These are phyloP conservation scores for Termitomyces sp. DNA, from an alignment of 768 basidiomycete species.

Conservation along the genomic window DNA sequence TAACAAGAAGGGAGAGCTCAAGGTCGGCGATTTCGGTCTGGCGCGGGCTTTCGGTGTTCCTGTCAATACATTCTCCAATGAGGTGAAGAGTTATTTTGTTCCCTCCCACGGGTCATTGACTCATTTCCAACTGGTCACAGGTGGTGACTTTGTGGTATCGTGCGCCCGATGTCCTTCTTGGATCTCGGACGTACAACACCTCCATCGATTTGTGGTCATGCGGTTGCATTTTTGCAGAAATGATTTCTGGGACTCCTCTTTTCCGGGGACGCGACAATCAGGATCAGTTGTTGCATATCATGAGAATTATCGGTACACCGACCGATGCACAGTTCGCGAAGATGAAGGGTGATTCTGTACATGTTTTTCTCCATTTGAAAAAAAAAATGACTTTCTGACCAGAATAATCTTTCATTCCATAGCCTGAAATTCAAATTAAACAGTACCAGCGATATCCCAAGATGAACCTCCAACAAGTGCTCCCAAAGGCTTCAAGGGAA, in stretches of 20 bases:
- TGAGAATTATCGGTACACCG: conserved; percentile 95
- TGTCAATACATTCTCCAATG: conserved; percentile 98
- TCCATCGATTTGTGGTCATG: conserved; percentile 99
- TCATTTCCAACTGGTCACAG: conserved; percentile 30
- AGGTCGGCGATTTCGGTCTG: conserved; percentile 96
- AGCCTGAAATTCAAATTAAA: conserved; percentile 83
- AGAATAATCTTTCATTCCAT: conserved; percentile 8
- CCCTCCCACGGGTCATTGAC: background rate
- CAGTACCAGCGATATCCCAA: conserved; percentile 86
- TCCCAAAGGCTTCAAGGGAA: conserved; percentile 82
- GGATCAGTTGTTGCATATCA: conserved; percentile 96
- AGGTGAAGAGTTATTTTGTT: conserved; percentile 37
- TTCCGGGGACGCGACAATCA: conserved; percentile 97
- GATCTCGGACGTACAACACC: conserved; percentile 95
- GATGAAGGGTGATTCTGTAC: conserved; percentile 84
- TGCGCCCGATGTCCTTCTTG: conserved; percentile 95
- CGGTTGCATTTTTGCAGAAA: conserved; percentile 99
- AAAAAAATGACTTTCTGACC: background rate
- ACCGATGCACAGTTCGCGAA: conserved; percentile 83
- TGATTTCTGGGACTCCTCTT: conserved; percentile 96
- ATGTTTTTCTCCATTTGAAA: conserved; percentile 19
- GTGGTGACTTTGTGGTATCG: conserved; percentile 99
- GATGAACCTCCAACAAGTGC: conserved; percentile 71
- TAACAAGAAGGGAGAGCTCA: conserved; percentile 94
- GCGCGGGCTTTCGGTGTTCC: conserved; percentile 98